Base-by-base conservation (phyloP, 345 rosid species). In the Cardamine occulta region DNA sequence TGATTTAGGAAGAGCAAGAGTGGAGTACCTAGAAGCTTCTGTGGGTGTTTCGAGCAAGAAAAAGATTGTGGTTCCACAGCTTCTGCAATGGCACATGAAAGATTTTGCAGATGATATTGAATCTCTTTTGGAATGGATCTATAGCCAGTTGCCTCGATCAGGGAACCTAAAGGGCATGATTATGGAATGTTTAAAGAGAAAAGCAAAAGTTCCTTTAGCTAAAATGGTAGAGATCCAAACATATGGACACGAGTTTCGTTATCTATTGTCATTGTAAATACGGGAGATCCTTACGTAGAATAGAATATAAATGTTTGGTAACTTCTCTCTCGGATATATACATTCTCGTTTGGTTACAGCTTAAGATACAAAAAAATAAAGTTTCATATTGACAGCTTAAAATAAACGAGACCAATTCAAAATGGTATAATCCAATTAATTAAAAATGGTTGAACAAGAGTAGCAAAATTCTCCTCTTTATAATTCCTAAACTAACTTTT, bases 111-210 rank as follows among this genome's bases (percentile, higher is more conserved):
- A 91, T 63, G 86, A 86, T 69, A 84, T 84, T 83, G 90, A 84
- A 47, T 93, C 97, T 4, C 86, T 93, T 3, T 68, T 89, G 5
- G 95, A 89, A 83, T 93, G 98, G 98, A 83, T 93, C 29, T 91
- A 91, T 51, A 93, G 97, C 82, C 93, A 91, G 54, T 64, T 91
- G 75, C 94, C 97, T 2, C 84, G 85, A 28, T 85, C 92, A 47
- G 88, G 84, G 35, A 83, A 80, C 32, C 76, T 88, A 47, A 91
- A 84, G 75, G 85, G 85, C 67, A 65, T 83, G 87, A 82, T 91
- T 69, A 88, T 85, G 96, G 96, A 88, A 61, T 85, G 93, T 79
- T 75, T 88, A 51, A 85, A 83, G 64, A 85, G 75, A 59, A 87
- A 85, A 77, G 17, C 81, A n/a, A 93, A 84, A 80, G 75, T 81